Evolutionary conservation across 192 early-diverging fungal genomes (phyloP), one percentile per base, ranked within the genome.

Genomic region (Backusella liffmaniae): DNA sequence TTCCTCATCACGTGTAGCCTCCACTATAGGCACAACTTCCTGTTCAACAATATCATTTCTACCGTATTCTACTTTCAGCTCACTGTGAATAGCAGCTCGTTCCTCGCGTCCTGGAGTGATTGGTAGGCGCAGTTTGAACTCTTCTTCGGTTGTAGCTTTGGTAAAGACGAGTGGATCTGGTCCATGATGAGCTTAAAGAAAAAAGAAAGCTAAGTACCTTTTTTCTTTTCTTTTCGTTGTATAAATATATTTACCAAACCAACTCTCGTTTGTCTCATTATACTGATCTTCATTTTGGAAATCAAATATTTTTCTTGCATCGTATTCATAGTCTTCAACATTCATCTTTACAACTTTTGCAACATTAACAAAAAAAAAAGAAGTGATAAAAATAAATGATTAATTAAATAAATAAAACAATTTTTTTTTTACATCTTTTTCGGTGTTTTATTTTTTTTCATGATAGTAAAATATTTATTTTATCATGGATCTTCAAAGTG

Each of bases 401-500:
- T 9, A 56, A 23, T 10, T 26, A 59, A 59, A 56, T n/a, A n/a
- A n/a, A n/a, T n/a, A n/a, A n/a, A 26, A 26, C 1, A 59, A 56
- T 5, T 10, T 56, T 53, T 53, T 21, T 53, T 21, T 53, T 3
- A 23, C 32, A 39, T 12, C 10, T 39, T 66, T 32, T 67, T 67
- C 66, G 35, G 30, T 67, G 35, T 67, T 67, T 36, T 67, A 36
- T 36, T 67, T 32, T 18, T 18, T 35, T 29, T 59, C 73, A 89
- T 29, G 82, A 88, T 68, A 90, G 49, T 21, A 90, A 79, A 84
- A 90, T 88, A 65, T 90, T 90, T 72, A 87, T 84, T 88, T 99
- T 99, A 80, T 96, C 86, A 85, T 99, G 97, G 84, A 94, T 96
- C 77, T 90, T 89, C 39, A 98, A 74, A 93, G 98, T 93, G 10